Conservation (phyloP, 179 eudicot genomes). For the Camellia oleifera region DNA sequence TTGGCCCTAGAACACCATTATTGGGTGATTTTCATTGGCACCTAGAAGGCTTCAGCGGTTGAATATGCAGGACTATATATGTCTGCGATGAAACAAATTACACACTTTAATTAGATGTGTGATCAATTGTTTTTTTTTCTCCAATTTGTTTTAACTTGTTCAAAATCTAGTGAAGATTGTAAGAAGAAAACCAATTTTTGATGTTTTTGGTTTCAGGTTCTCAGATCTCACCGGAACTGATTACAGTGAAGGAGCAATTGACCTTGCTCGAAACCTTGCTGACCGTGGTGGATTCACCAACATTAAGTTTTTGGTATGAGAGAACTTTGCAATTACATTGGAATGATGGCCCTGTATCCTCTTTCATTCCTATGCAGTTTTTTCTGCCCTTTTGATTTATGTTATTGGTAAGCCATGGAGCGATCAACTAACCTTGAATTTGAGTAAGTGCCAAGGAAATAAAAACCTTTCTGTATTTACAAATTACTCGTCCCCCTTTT, state of each 20-base stretch:
- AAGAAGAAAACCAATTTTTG: not conserved
- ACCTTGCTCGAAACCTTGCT: slow-evolving; percentile 86
- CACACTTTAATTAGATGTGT: not conserved
- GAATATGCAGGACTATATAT: not conserved
- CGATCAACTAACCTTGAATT: not conserved
- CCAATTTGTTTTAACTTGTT: not conserved
- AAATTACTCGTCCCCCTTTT: no score
- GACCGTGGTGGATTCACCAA: slow-evolving; percentile 68
- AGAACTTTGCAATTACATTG: not conserved
- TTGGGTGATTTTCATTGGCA: not conserved
- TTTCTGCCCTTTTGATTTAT: not conserved
- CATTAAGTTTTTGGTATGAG: slow-evolving; percentile 66
- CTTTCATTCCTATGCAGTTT: not conserved
- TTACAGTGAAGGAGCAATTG: slow-evolving; percentile 89
- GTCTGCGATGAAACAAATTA: not conserved
- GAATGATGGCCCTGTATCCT: not conserved
- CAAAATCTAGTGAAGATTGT: not conserved
- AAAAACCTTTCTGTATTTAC: not conserved
- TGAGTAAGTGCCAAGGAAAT: not conserved
- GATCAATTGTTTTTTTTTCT: not conserved
- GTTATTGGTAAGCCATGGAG: not conserved
- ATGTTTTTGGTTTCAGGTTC: slow-evolving; percentile 49
- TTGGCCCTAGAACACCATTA: not conserved
- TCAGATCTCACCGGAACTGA: slow-evolving; percentile 83
- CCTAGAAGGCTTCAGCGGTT: not conserved